Evolutionary conservation across 75 land plant species (phyloP), one percentile per base, ranked within the genome.

Genomic region (Cupressus sempervirens): DNA sequence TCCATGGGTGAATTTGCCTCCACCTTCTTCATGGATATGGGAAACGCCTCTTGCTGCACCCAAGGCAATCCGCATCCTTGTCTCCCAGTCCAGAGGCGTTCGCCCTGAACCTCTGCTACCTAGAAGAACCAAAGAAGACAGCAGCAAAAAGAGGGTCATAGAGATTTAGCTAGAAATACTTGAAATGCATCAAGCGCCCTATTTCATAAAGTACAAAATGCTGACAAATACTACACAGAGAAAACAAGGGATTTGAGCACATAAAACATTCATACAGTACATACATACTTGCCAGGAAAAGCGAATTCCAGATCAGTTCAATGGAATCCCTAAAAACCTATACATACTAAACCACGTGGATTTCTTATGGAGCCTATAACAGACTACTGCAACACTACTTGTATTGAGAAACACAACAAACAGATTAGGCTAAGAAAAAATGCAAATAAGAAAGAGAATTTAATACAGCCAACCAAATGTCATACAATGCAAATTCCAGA

Each of bases 31-130:
- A 87, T 97, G 99, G 70, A 97, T 93, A 86, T 95, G 89, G 68
- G 94, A 86, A 50, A 97, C 56, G 2, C 96, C 99, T 45, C 91
- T 84, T 20, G 92, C 99, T 0, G 96, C 90, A 16, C 92, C 89
- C n/a, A 94, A 56, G 15, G 99, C 98, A 68, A 97, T 91, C 46
- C 87, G 82, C 84, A 97, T 84, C 84, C 99, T 86, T 43, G 83
- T 88, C 50, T 93, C 94, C 99, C 99, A 97, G 84, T 96, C 96
- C 83, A 97, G 81, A 6, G 94, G 98, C 26, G 92, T 91, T 12
- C 94, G 88, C 15, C 94, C 93, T 10, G 96, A 89, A 0, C 99
- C 99, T 84, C 98, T 84, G 81, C 93, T 97, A 2, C 99, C 99
- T 97, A 91, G 62, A 86, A 85, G 29, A 80, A 41, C 77, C 34